Base-by-base conservation (phyloP, 768 basidiomycete species). In the Naematelia aurantialba region DNA sequence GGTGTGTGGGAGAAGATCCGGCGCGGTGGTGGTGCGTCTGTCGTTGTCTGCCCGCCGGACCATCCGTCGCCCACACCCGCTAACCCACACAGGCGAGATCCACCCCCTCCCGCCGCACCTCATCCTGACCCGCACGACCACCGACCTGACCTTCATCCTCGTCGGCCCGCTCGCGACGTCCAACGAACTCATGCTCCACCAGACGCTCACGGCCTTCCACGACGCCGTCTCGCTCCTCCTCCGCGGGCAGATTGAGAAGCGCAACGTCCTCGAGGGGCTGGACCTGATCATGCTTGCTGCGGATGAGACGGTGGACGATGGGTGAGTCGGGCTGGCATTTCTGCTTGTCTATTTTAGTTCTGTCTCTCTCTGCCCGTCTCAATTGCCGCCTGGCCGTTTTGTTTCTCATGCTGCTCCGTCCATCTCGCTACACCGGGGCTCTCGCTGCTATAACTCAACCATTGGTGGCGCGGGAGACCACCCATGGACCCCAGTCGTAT, bases 301-400 rank as follows among this genome's bases (percentile, higher is more conserved):
- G 52, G 96, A 98, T 78, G 96, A 99, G 80, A 94, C 91, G 2
- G 86, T 98, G 59, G 96, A 99, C 77, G 92, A 99, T 73, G 96
- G 96, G 94, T 97, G 76, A 68, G 86, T 81, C 1, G 10, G 26
- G 34, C 8, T 39, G 34, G 34, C 17, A 39, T 17, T 39, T 39
- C n/a, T n/a, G n/a, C n/a, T n/a, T n/a, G n/a, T n/a, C n/a, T n/a
- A n/a, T n/a, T 39, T 8, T 8, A 17, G 17, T 17, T 39, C 34
- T 39, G 8, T 17, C 34, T 39, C 34, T 39, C 34, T n/a, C n/a
- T n/a, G n/a, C n/a, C n/a, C n/a, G n/a, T n/a, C n/a, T n/a, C n/a
- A n/a, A n/a, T n/a, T n/a, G n/a, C n/a, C n/a, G n/a, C n/a, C n/a
- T n/a, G n/a, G n/a, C n/a, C n/a, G n/a, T n/a, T n/a, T n/a, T n/a